Conservation (phyloP, 495 filamentous ascomycete species). For the Arthonia radiata region DNA sequence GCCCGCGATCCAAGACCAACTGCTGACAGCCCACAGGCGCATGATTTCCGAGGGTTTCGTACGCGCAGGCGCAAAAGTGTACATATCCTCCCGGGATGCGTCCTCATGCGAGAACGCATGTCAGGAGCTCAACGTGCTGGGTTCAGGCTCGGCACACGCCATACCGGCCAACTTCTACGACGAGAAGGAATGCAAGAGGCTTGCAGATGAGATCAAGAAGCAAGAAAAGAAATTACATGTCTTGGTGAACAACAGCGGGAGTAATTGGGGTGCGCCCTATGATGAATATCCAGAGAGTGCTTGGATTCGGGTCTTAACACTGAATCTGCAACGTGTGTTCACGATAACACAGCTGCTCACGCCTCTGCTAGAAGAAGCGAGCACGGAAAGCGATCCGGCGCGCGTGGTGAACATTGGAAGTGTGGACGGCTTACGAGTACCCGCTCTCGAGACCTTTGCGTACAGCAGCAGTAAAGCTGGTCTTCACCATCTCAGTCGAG, state of each 20-base stretch:
- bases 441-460: conserved; percentile 46
- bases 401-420: conserved; percentile 57
- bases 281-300: conserved; percentile 43
- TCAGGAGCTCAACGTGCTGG: conserved; percentile 33
- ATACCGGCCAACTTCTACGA: conserved; percentile 53
- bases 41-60: conserved; percentile 7
- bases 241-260: conserved; percentile 60
- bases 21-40: neutral
- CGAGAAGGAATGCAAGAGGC: conserved; percentile 37
- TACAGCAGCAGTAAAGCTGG: conserved; percentile 58
- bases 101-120: conserved; percentile 32
- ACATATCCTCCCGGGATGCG: conserved; percentile 52
- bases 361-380: conserved; percentile 37
- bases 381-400: conserved; percentile 22
- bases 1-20: conserved; percentile 11
- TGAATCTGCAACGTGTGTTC: conserved; percentile 63
- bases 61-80: conserved; percentile 23
- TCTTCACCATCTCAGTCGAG: conserved; percentile 44
- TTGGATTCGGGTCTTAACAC: conserved; percentile 47
- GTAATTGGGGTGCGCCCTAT: conserved; percentile 43
- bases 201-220: conserved; percentile 36
- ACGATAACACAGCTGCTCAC: conserved; percentile 50
- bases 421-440: conserved; percentile 41
- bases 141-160: conserved; percentile 34
- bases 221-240: conserved; percentile 46